Evolutionary conservation across 257 asterid species (phyloP), one percentile per base, ranked within the genome.

Genomic region (Nemophila menziesii): DNA sequence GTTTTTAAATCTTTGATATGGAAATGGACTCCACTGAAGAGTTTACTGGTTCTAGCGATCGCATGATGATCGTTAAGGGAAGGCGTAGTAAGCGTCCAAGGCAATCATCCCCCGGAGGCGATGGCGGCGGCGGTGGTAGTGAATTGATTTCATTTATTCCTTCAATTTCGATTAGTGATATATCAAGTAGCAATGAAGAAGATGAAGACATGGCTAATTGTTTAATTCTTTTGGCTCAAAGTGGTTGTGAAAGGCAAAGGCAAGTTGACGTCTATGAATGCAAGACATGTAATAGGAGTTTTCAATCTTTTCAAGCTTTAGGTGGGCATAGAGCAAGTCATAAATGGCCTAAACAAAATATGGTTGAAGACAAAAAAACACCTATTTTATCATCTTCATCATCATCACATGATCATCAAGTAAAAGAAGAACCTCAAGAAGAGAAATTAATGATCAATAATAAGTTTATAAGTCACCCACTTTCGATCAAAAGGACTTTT

Each of bases 261-360:
- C 60, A 0, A 85, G 78, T 64, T 39, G 70, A 61, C 40, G 80
- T 68, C 14, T 82, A 86, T 23, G 93, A 82, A 67, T 86, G 94
- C 65, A 86, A 79, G 37, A 82, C 93, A 8, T 86, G 94, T 56
- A 70, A 60, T 66, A 60, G 90, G 34, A 59, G 67, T n/a, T 86
- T 82, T 57, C 74, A 86, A 2, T 78, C 94, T 0, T 86, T 82
- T 43, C 96, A 86, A 57, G 96, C 96, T 23, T 52, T 86, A 20
- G 96, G 96, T 5, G 96, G 94, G 16, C 96, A 86, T 63, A 49
- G 96, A 39, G 80, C 96, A 8, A 77, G 96, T 44, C 96, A 86
- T 56, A 86, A 79, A 64, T 72, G 64, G 60, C 83, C 75, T 1
- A 82, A 77, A 51, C 41, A 67, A 36, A 33, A 58, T 34, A 24